Conservation (phyloP, 192 early-diverging fungal species). For the Blastocladiella britannica region DNA sequence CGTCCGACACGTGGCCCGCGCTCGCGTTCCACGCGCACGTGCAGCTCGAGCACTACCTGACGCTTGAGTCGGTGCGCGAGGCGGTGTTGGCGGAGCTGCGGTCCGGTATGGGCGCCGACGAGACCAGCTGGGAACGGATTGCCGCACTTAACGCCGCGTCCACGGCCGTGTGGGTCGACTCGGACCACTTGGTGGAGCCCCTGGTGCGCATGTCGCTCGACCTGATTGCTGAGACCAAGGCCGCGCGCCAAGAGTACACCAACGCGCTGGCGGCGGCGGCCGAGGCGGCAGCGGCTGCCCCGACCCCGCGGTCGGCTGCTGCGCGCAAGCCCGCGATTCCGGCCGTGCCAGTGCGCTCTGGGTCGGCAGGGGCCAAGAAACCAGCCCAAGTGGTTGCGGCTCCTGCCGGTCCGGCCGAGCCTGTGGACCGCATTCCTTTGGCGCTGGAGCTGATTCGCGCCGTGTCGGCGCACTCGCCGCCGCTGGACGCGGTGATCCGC, state of each 20-base stretch:
- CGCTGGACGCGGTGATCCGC: background rate
- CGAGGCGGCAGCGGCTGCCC: background rate
- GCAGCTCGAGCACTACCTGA: background rate
- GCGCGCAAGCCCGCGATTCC: background rate
- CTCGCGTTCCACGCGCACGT: background rate
- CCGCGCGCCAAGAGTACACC: too few species aligned
- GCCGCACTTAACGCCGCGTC: background rate
- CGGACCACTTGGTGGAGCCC: too few species aligned
- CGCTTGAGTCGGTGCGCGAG: too few species aligned
- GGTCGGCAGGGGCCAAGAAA: background rate
- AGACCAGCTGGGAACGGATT: background rate
- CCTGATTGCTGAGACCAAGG: too few species aligned
- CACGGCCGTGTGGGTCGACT: background rate
- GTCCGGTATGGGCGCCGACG: too few species aligned
- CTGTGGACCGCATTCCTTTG: background rate
- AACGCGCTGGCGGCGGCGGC: background rate
- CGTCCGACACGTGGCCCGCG: background rate
- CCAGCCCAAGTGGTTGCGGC: background rate
- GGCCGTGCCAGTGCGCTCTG: background rate
- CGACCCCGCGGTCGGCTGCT: background rate
- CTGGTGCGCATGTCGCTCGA: too few species aligned
- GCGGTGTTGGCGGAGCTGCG: too few species aligned
- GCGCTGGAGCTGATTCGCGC: background rate
- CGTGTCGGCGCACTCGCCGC: background rate
- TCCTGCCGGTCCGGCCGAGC: background rate